phyloP scores from a whole-genome alignment of 2,329 filamentous ascomycete genomes.

The Pseudogymnoascus sp. region DNA sequence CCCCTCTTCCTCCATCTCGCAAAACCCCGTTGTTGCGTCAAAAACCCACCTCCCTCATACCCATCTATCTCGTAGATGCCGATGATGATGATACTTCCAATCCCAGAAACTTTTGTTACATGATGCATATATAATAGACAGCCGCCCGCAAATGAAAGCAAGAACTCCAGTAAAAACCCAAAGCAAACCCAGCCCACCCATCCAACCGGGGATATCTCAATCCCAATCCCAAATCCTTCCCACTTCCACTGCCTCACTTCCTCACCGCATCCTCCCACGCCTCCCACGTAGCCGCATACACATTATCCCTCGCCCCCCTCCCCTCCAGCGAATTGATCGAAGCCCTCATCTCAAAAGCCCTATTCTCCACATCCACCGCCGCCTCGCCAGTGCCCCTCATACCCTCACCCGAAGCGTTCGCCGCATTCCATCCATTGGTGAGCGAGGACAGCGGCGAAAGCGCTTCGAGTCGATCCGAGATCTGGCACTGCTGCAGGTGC shows the following conservation, averaged over 20 bases:
- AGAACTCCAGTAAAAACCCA: neutral
- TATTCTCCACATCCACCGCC: constrained; percentile 12
- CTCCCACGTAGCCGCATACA: neutral
- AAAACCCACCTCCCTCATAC: neutral
- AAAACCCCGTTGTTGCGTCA: neutral
- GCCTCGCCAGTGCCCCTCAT: constrained; percentile 10
- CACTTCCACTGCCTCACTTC: neutral
- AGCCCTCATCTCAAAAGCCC: constrained; percentile 19
- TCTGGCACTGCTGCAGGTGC: constrained; percentile 33
- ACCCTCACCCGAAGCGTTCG: neutral
- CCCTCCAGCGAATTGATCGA: constrained; percentile 16
- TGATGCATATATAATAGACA: neutral
- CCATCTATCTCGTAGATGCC: neutral
- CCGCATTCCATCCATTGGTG: neutral
- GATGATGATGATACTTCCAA: neutral
- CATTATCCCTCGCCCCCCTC: neutral
- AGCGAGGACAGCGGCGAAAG: neutral
- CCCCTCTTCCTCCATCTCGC: neutral
- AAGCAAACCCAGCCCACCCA: neutral
- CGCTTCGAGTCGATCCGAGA: constrained; percentile 18
- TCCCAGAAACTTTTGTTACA: neutral
- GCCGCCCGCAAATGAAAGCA: neutral
- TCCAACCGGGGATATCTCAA: neutral
- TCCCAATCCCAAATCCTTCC: neutral
- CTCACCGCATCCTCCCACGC: neutral